Base-by-base conservation (phyloP, 768 basidiomycete genomes). In the Mycena alexandri region DNA sequence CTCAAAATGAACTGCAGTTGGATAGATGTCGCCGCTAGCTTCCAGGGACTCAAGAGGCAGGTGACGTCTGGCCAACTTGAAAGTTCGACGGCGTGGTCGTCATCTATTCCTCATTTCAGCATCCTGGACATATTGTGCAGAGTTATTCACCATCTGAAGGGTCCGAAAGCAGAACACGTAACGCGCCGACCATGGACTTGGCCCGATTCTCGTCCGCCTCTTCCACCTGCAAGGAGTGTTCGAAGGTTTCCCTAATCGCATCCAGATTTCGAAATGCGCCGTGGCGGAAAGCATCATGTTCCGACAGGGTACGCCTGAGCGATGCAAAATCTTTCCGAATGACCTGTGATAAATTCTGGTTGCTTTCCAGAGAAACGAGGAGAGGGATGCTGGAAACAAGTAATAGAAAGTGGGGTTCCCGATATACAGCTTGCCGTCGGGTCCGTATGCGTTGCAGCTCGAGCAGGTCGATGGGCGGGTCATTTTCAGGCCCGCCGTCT, bases 21-120 rank as follows among this genome's bases (percentile, higher is more conserved):
- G 61, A 94, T 90, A 7, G 90, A 89, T 0, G 94, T 93, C 3
- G 92, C 91, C 12, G 91, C 88, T 25, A 94, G 86, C 73, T 91
- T 93, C 92, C 93, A 95, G 0, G 93, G 93, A 67, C 91, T 93
- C 33, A 94, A 80, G 36, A 92, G 80, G 12, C 87, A 88, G 0
- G 88, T 88, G 14, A 90, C 85, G 67, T 85, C 82, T 21, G 87
- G 86, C 85, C 88, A 89, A 61, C 85, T 87, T 55, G 84, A 85
- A 56, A 86, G 79, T 43, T 87, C 86, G 21, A 84, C 79, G 60
- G 87, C 85, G 51, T 55, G 48, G 34, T 52, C 85, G 51, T 55
- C 51, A 33, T 54, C 41, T 61, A 59, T 1, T 51, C 51, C 61
- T 38, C 16, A 57, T 25, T 54, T 22, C 17, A 38, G 33, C 19